phyloP scores from a whole-genome alignment of 305 asterid genomes.

The Fraxinus greggii region DNA sequence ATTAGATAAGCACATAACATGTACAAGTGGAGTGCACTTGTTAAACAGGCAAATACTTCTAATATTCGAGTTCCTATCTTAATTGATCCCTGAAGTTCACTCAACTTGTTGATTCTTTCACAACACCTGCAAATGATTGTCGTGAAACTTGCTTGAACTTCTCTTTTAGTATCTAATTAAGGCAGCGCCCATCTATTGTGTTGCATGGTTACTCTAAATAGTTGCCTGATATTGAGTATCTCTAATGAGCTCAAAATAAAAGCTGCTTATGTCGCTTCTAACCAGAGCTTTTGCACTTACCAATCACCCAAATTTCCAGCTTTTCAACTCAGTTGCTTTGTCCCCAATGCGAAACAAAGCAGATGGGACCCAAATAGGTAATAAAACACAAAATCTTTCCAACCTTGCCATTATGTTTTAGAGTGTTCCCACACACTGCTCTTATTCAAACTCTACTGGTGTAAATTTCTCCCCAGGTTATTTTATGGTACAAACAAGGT shows the following conservation, averaged over 20 bases:
- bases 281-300: not conserved
- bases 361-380: not conserved
- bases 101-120: not conserved
- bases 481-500: not conserved
- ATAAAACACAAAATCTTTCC: not conserved
- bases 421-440: not conserved
- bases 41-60: not conserved
- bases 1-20: not conserved
- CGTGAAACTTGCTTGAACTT: not conserved
- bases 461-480: not conserved
- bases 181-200: not conserved
- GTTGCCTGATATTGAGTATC: not conserved
- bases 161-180: not conserved
- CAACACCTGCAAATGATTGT: not conserved
- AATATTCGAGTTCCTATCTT: not conserved
- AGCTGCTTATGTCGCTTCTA: not conserved
- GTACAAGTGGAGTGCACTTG: not conserved
- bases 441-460: not conserved
- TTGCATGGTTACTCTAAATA: not conserved
- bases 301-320: not conserved
- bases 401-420: not conserved
- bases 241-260: not conserved
- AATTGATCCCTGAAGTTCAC: not conserved
- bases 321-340: not conserved
- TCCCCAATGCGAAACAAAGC: not conserved